Evolutionary conservation across 495 filamentous ascomycete genomes (phyloP), one percentile per base, ranked within the genome.

Genomic region (Neurospora tetrasperma): DNA sequence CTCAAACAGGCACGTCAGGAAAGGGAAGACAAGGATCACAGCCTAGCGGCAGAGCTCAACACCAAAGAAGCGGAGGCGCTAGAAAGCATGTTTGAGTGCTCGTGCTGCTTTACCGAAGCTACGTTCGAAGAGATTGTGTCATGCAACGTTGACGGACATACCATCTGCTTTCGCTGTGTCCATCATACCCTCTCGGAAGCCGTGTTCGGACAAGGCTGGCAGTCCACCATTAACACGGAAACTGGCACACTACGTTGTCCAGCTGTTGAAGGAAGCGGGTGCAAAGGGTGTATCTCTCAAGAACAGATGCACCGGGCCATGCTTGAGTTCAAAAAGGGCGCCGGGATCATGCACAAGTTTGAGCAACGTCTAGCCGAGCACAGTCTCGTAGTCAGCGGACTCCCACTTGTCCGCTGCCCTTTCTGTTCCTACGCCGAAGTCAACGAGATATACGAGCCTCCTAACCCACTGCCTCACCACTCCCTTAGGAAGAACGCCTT

Each of bases 151-250:
- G 85, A 87, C 40, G 88, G 88, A 27, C 96, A 99, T 83, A 86
- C 94, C 78, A 88, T 97, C 73, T 99, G 96, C 84, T 93, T 93
- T 79, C 85, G 85, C 31, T 99, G 96, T 77, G 89, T 99, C 38
- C 89, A 89, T 71, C 88, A 90, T 71, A 90, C 92, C 48, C 86
- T 93, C 41, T 88, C 89, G 48, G 94, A 97, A 79, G 93, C 93
- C 9, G 79, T 99, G 0, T 99, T 95, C 80, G 96, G 96, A 0
- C 96, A 99, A 78, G 92, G 93, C 42, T 97, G 94, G 94, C 86
- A 87, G 71, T 88, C 90, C n/a, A 94, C 87, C 72, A 89, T 97
- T 70, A 85, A 96, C 73, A 79, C 87, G 68, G 86, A 89, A 71
- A 88, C 83, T 40, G 90, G 91, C 40, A 90, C 91, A 6, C 84